These are phyloP conservation scores for Arthroderma uncinatum DNA, from an alignment of 2,329 filamentous ascomycete genomes.

Conservation along the genomic window DNA sequence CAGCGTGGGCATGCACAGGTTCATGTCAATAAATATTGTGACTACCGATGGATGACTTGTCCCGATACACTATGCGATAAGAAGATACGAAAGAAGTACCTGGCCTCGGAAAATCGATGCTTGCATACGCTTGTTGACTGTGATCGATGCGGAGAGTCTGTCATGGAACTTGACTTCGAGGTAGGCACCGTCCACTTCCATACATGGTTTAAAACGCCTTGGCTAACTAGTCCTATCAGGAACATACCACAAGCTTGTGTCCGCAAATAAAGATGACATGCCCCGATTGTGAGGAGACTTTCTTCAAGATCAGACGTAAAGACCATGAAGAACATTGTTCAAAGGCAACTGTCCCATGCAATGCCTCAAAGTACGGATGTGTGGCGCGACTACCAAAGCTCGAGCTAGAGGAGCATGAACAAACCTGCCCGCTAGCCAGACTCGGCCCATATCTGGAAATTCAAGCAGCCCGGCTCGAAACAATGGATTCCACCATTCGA, in stretches of 20 bases:
- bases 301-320: constrained; percentile 25
- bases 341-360: constrained; percentile 28
- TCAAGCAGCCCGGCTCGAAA: constrained; percentile 34
- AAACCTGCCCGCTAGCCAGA: constrained; percentile 41
- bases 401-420: constrained; percentile 35
- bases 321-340: constrained; percentile 30
- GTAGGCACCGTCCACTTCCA: constrained; percentile 20
- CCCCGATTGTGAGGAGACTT: constrained; percentile 27
- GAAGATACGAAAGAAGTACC: constrained; percentile 45
- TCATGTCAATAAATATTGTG: constrained; percentile 52
- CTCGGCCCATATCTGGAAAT: constrained; percentile 36
- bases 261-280: constrained; percentile 28
- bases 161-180: constrained; percentile 46
- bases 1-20: constrained; percentile 47
- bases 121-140: constrained; percentile 45
- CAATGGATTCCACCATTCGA: constrained; percentile 35
- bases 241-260: constrained; percentile 30
- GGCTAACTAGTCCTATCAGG: constrained; percentile 16
- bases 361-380: constrained; percentile 36
- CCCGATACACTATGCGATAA: constrained; percentile 40
- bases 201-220: not conserved
- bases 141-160: constrained; percentile 40
- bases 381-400: constrained; percentile 27
- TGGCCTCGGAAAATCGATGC: constrained; percentile 39
- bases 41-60: constrained; percentile 45